These are phyloP conservation scores for Amanita muscaria DNA, from an alignment of 768 basidiomycete species.

Conservation along the genomic window DNA sequence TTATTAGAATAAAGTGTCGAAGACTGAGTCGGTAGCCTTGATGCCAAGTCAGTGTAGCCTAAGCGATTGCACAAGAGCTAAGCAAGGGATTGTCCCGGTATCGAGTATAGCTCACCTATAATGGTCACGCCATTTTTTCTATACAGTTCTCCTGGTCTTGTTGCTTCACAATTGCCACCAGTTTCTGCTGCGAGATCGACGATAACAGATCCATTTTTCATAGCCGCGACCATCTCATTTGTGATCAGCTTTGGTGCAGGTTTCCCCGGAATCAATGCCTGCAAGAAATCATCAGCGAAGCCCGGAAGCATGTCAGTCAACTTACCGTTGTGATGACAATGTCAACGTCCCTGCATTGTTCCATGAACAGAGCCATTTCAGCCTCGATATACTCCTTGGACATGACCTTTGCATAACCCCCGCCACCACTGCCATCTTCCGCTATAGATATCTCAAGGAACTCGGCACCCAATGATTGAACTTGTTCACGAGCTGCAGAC, in stretches of 20 bases:
- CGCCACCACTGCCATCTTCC: constrained; percentile 76
- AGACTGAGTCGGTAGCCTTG: constrained; percentile 83
- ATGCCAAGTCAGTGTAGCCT: constrained; percentile 83
- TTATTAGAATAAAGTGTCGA: constrained; percentile 90
- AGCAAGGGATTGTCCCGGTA: background rate
- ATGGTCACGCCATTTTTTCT: constrained; percentile 73
- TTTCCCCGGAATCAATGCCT: constrained; percentile 82
- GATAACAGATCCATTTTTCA: constrained; percentile 87
- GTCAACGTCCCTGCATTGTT: constrained; percentile 84
- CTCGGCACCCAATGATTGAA: constrained; percentile 84
- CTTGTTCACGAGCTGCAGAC: constrained; percentile 79
- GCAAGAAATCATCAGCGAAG: background rate
- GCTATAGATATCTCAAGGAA: constrained; percentile 75
- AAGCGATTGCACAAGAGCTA: background rate
- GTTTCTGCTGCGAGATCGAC: constrained; percentile 84
- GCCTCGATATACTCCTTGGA: constrained; percentile 84
- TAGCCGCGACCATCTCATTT: constrained; percentile 78
- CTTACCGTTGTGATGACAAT: constrained; percentile 78
- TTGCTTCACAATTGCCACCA: constrained; percentile 85
- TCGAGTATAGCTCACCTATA: constrained; percentile 42
- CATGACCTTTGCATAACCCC: constrained; percentile 89
- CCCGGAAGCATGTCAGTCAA: too few species aligned
- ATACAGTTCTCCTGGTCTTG: constrained; percentile 64
- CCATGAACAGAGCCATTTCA: constrained; percentile 82
- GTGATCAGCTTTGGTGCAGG: constrained; percentile 83